A percentile compares a stretch with the other conserved stretches of the same genome.
Evolutionary conservation across 148 eudicot species (phyloP).

Genomic region (Tetragonia tetragonoides): DNA sequence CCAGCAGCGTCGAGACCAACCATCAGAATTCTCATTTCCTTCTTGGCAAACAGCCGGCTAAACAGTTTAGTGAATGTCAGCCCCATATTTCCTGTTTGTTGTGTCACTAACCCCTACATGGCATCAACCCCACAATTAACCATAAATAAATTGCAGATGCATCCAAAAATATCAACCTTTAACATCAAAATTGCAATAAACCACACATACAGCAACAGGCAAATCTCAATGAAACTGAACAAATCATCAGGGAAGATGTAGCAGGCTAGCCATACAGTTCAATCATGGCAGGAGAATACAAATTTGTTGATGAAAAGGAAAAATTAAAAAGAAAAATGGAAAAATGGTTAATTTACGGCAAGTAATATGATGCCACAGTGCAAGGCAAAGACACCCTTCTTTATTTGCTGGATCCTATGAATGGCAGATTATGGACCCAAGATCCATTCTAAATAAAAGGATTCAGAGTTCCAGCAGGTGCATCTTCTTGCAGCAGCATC

Average conservation of each 20-base stretch:
- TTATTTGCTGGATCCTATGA: too few species aligned
- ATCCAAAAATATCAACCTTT: background rate
- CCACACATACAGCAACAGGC: background rate
- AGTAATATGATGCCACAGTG: too few species aligned
- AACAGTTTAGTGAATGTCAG: constrained; percentile 66
- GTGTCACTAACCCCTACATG: constrained; percentile 14
- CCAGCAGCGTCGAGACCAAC: constrained; percentile 79
- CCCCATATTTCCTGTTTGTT: constrained; percentile 43
- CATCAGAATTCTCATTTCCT: constrained; percentile 71
- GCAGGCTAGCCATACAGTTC: too few species aligned
- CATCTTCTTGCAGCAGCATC: too few species aligned
- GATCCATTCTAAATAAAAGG: too few species aligned
- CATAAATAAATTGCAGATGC: background rate
- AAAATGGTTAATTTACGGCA: too few species aligned
- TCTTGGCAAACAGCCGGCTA: constrained; percentile 70
- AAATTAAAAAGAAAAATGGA: too few species aligned
- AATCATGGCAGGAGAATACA: too few species aligned
- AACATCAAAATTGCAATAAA: background rate
- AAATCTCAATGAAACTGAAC: background rate
- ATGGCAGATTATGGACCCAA: too few species aligned
- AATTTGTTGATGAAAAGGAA: too few species aligned
- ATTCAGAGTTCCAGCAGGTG: too few species aligned
- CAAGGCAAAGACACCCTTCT: too few species aligned
- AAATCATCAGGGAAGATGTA: background rate
- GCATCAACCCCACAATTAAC: background rate